Base-by-base conservation (phyloP, 2,329 filamentous ascomycete genomes). In the Colletotrichum sojae region DNA sequence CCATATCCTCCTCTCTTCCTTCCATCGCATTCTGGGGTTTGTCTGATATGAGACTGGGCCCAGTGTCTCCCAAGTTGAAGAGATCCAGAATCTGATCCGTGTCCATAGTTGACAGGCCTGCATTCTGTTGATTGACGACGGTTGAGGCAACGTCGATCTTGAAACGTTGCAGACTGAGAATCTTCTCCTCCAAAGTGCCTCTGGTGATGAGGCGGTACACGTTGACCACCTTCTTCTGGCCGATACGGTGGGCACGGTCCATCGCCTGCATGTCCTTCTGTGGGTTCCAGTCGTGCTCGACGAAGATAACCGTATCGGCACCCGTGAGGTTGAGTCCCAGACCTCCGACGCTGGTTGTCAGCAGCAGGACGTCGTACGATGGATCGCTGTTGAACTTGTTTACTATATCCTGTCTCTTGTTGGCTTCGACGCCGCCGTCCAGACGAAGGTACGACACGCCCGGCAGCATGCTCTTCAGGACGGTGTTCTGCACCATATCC, bases 211-310 rank as follows among this genome's bases (percentile, higher is more conserved):
- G 87, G 25, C 96, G 94, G 81, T 99, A 99, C 16, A 99, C 96
- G 77, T 99, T 99, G 74, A 99, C 96, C 45, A 98, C 96, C 88
- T 98, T 99, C 90, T 99, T 99, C 84, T 99, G 96, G 2, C 96
- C 96, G 75, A 99, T 98, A 74, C 96, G 91, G 85, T 99, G 96
- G 9, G 96, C 96, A 69, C 96, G 94, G 78, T 99, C 96, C 96
- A 99, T 99, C 73, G 96, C 96, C 78, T 99, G 96, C 73, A 99
- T 89, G 81, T 99, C 96, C 81, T 97, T 97, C 79, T 99, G 96
- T 39, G 96, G 96, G 78, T 99, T 99, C 96, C 96, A 99, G 81
- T 99, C 96, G 81, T 99, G 97, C 81, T 99, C 96, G 36, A 99
- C 97, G 76, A 99, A 99, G 75, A 99, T 99, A 79, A 99, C 96